Evolutionary conservation across 2,329 filamentous ascomycete genomes (phyloP).

Genomic region (Fusarium temperatum): DNA sequence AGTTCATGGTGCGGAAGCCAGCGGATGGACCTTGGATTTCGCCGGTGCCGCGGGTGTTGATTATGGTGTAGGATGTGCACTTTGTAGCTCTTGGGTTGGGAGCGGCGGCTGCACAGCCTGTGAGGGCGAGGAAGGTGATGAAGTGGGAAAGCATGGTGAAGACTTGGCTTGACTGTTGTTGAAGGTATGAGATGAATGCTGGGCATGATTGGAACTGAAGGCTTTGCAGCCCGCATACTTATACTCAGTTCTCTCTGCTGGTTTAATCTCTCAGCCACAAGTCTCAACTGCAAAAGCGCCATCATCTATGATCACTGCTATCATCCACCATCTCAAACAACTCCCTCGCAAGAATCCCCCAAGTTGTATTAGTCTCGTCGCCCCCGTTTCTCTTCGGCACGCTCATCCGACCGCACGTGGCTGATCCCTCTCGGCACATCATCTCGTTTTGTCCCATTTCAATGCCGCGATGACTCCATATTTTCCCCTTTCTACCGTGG

Average conservation of each 20-base stretch:
- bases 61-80: conserved; percentile 17
- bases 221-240: background rate
- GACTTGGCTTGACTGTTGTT: background rate
- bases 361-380: background rate
- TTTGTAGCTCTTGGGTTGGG: background rate
- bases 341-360: background rate
- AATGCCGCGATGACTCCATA: background rate
- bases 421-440: background rate
- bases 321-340: background rate
- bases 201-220: too few species aligned
- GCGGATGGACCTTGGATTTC: conserved; percentile 1
- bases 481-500: background rate
- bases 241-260: background rate
- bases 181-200: too few species aligned
- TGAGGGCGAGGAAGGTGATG: background rate
- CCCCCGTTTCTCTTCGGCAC: background rate
- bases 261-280: background rate
- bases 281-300: background rate
- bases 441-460: background rate
- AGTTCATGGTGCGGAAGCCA: conserved; percentile 20
- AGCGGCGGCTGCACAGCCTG: background rate
- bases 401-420: background rate
- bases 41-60: conserved; percentile 15
- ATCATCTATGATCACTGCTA: background rate
- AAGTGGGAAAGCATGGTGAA: background rate